phyloP scores from a whole-genome alignment of 78 protist species.

The Mantamonas sphyraenae region DNA sequence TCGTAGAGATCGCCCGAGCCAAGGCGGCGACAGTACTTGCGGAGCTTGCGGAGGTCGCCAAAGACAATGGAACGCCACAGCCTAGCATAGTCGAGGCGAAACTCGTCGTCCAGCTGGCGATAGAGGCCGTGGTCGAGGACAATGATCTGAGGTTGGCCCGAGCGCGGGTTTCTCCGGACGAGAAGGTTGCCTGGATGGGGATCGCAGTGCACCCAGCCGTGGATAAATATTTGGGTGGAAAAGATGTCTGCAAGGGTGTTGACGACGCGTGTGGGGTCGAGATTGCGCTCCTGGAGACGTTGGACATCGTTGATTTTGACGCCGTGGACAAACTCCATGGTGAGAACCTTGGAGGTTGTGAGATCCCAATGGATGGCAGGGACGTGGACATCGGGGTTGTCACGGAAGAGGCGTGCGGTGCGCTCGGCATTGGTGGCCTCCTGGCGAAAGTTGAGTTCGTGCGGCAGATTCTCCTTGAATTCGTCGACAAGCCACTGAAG shows the following conservation, averaged over 20 bases:
- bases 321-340: slow-evolving; percentile 33
- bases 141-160: slow-evolving; percentile 31
- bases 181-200: too few relatives aligned
- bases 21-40: not conserved
- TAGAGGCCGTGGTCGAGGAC: slow-evolving; percentile 73
- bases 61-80: slow-evolving; percentile 54
- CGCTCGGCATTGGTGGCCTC: slow-evolving; percentile 20
- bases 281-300: not conserved
- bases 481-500: slow-evolving; percentile 9
- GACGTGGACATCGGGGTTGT: not conserved
- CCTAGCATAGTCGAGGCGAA: slow-evolving; percentile 10
- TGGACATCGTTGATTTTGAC: slow-evolving; percentile 4
- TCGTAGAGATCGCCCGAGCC: not conserved
- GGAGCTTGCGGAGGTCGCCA: not conserved
- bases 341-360: slow-evolving; percentile 19
- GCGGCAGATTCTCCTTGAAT: not conserved
- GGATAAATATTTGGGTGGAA: slow-evolving; percentile 6
- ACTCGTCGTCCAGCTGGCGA: slow-evolving; percentile 10
- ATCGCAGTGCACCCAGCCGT: slow-evolving; percentile 53
- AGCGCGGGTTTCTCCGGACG: too few relatives aligned
- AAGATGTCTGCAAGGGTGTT: slow-evolving; percentile 1
- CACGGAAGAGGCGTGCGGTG: not conserved
- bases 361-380: slow-evolving; percentile 9
- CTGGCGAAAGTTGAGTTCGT: slow-evolving; percentile 17
- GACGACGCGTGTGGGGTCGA: not conserved